Conservation (phyloP, 2,329 filamentous ascomycete species). For the Dactylellina sp. region DNA sequence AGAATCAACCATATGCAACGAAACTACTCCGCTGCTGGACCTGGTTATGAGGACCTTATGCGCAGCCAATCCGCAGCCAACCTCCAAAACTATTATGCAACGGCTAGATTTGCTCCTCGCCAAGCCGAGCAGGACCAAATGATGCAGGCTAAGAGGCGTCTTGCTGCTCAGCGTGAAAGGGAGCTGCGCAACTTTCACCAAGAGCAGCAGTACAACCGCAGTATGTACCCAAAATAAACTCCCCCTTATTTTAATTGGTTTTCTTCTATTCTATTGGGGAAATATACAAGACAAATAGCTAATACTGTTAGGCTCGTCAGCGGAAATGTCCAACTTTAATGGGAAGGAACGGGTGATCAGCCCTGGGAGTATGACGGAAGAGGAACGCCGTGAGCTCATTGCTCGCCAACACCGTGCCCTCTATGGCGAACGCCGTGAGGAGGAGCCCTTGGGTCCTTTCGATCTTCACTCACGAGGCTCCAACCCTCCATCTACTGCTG, state of each 20-base stretch:
- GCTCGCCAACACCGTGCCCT: conserved; percentile 93
- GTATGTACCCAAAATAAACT: conserved; percentile 75
- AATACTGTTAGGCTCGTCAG: conserved; percentile 67
- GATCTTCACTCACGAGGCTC: conserved; percentile 54
- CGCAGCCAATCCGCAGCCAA: conserved; percentile 80
- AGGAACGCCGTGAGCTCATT: conserved; percentile 94
- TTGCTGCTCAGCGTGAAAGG: conserved; percentile 98
- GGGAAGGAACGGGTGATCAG: conserved; percentile 89
- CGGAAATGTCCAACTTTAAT: conserved; percentile 73
- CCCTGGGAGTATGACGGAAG: conserved; percentile 88
- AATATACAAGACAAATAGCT: conserved; percentile 57
- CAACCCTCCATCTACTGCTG: conserved; percentile 60
- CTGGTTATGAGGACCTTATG: conserved; percentile 68
- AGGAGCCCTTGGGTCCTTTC: conserved; percentile 43
- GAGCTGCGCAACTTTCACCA: conserved; percentile 99
- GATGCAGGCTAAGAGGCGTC: conserved; percentile 98
- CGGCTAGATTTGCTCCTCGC: conserved; percentile 88
- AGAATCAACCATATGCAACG: conserved; percentile 57
- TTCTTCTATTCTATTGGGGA: not conserved
- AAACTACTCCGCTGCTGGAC: conserved; percentile 60
- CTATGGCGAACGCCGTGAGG: conserved; percentile 73
- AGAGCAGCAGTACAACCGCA: conserved; percentile 99
- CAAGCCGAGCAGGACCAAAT: conserved; percentile 96
- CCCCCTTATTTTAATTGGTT: not conserved
- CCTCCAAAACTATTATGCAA: conserved; percentile 92